A percentile compares a stretch with the other conserved stretches of the same genome.
Conservation (phyloP, 177 flowering plant genomes). For the Vitis hybrid region DNA sequence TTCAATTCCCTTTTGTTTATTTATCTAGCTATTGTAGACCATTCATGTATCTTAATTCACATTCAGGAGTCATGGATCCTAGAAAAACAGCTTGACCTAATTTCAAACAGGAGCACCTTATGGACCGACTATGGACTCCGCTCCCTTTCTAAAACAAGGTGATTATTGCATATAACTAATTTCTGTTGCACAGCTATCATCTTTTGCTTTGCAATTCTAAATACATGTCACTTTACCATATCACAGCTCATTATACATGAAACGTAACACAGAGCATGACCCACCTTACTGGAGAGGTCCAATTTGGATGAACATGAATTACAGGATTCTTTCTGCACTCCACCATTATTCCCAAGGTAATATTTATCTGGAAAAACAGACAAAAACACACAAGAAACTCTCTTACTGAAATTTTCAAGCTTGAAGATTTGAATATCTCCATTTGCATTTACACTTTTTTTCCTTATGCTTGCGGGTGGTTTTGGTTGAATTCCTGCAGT, state of each 20-base stretch:
- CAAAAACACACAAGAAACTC: no score
- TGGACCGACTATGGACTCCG: slow-evolving; percentile 92
- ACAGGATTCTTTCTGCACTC: slow-evolving; percentile 89
- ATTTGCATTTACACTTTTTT: not conserved
- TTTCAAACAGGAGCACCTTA: slow-evolving; percentile 73
- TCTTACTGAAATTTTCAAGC: no score
- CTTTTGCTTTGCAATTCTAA: not conserved
- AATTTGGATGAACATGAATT: slow-evolving; percentile 98
- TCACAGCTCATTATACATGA: slow-evolving; percentile 88
- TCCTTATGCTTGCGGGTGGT: not conserved
- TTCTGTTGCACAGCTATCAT: not conserved
- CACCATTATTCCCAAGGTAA: slow-evolving; percentile 80
- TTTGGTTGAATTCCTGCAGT: slow-evolving; percentile 32
- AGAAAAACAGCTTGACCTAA: slow-evolving; percentile 84
- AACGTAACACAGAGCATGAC: slow-evolving; percentile 95
- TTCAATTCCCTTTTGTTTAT: not conserved
- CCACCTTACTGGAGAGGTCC: slow-evolving; percentile 99
- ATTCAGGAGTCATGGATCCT: slow-evolving; percentile 75
- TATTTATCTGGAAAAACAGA: not conserved
- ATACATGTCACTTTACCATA: slow-evolving; percentile 10
- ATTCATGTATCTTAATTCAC: not conserved
- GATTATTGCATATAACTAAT: not conserved
- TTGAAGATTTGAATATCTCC: no score
- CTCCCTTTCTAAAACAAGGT: slow-evolving; percentile 94
- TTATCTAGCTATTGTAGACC: no score